Conservation (phyloP, 352 stramenopile species). For the Globisporangium carolinianum region DNA sequence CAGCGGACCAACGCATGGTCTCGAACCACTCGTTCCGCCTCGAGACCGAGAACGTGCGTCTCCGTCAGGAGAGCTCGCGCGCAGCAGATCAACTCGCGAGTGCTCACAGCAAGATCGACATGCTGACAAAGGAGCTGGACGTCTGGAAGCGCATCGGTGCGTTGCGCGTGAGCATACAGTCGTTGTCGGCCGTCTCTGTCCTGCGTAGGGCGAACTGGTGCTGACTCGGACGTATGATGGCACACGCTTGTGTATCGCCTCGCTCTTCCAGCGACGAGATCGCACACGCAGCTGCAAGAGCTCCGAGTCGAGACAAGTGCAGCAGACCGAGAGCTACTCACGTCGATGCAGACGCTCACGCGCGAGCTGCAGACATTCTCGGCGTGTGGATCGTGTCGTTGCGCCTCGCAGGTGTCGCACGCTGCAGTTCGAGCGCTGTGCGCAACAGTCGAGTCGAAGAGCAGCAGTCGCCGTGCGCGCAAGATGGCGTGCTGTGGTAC, state of each 20-base stretch:
- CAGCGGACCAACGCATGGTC: constrained; percentile 20
- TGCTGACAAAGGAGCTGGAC: constrained; percentile 16
- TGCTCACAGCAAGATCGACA: constrained; percentile 20
- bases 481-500: constrained; percentile 7
- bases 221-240: neutral
- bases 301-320: constrained; percentile 4
- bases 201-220: neutral
- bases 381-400: constrained; percentile 1
- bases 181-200: too few relatives aligned
- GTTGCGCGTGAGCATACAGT: neutral
- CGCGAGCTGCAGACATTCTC: constrained; percentile 1
- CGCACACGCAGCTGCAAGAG: constrained; percentile 5
- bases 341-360: constrained; percentile 3
- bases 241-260: neutral
- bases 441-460: neutral
- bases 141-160: constrained; percentile 32
- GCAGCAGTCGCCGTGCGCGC: neutral
- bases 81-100: constrained; percentile 11
- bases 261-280: constrained; percentile 4
- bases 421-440: neutral
- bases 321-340: neutral
- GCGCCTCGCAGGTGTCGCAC: neutral
- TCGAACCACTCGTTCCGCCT: constrained; percentile 28
- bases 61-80: constrained; percentile 22
- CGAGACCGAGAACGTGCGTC: constrained; percentile 18